These are phyloP conservation scores for Schwanniomyces etchellsii DNA, from an alignment of 1,139 yeast genomes.

Conservation along the genomic window DNA sequence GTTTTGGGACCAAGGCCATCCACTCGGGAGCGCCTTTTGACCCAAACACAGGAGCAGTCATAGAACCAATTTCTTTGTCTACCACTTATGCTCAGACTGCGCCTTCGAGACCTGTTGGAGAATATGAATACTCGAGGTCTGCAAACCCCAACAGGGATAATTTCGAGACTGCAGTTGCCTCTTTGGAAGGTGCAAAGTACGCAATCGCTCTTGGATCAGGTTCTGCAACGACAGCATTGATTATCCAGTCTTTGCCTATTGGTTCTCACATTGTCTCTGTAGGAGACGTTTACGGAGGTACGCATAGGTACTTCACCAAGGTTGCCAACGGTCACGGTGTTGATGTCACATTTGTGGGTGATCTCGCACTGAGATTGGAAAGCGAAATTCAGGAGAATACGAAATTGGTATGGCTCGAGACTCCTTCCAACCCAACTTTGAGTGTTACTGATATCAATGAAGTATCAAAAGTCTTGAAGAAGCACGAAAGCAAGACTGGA, in stretches of 20 bases:
- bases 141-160: slow-evolving; percentile 86
- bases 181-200: slow-evolving; percentile 70
- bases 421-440: slow-evolving; percentile 86
- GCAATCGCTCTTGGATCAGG: slow-evolving; percentile 85
- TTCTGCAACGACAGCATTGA: slow-evolving; percentile 78
- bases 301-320: slow-evolving; percentile 85
- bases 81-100: slow-evolving; percentile 81
- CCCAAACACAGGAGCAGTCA: slow-evolving; percentile 78
- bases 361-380: slow-evolving; percentile 57
- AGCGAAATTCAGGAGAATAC: slow-evolving; percentile 55
- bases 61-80: slow-evolving; percentile 77
- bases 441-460: slow-evolving; percentile 64
- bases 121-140: slow-evolving; percentile 81
- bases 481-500: slow-evolving; percentile 43
- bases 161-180: slow-evolving; percentile 76
- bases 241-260: slow-evolving; percentile 68
- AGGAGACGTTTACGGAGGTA: slow-evolving; percentile 91
- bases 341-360: slow-evolving; percentile 60
- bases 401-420: slow-evolving; percentile 80
- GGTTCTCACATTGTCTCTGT: slow-evolving; percentile 74
- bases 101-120: slow-evolving; percentile 75
- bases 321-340: slow-evolving; percentile 82
- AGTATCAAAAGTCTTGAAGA: slow-evolving; percentile 48
- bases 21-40: slow-evolving; percentile 81
- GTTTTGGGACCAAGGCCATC: slow-evolving; percentile 77